phyloP scores from a whole-genome alignment of 345 rosid species.

The Punica granatum region DNA sequence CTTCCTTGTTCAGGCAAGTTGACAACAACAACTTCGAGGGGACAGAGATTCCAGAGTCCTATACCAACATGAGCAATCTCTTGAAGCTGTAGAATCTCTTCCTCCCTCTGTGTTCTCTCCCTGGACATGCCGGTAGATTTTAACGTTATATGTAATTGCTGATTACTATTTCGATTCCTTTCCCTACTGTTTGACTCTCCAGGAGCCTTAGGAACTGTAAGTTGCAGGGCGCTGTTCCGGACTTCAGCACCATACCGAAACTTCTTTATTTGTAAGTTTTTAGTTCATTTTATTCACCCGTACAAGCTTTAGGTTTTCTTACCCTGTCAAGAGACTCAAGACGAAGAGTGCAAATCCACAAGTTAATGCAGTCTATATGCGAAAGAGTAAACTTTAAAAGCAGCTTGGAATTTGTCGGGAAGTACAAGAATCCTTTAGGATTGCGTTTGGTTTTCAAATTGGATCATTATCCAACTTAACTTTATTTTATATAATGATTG shows the following conservation, averaged over 20 bases:
- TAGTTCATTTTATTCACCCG: not conserved
- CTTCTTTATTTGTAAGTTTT: conserved; percentile 83
- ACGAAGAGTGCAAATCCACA: not conserved
- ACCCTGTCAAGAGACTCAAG: not conserved
- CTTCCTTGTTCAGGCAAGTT: conserved; percentile 61
- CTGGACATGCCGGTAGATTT: not conserved
- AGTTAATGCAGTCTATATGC: not conserved
- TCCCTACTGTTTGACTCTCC: not conserved
- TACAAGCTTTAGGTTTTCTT: not conserved
- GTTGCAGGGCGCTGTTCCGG: conserved; percentile 82
- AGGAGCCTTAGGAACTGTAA: conserved; percentile 92
- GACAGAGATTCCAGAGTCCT: conserved; percentile 58
- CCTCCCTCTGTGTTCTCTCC: conserved; percentile 5
- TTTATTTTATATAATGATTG: too few relatives aligned
- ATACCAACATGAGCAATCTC: conserved; percentile 62
- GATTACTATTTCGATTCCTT: too few relatives aligned
- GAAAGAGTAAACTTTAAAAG: not conserved
- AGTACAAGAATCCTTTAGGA: not conserved
- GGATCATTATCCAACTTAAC: too few relatives aligned
- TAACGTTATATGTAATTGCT: not conserved
- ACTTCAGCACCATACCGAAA: conserved; percentile 52
- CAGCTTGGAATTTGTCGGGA: not conserved
- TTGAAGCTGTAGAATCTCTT: conserved; percentile 66
- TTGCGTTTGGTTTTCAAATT: too few relatives aligned
- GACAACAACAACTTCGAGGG: conserved; percentile 92